phyloP scores from a whole-genome alignment of 371 early-diverging fungal genomes.

The Rhizopus sp. region DNA sequence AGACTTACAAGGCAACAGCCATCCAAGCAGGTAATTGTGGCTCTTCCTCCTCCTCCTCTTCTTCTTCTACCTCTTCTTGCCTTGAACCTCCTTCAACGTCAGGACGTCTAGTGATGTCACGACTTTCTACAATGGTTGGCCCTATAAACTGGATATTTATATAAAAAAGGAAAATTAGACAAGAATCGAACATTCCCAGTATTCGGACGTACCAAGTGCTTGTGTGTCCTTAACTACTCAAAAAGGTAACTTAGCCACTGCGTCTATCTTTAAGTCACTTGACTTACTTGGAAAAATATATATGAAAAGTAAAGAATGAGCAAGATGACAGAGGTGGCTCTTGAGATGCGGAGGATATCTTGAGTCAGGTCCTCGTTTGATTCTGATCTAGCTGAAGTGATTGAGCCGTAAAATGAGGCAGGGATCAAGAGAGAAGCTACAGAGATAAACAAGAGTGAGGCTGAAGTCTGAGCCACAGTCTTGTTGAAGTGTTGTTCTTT shows the following conservation, averaged over 20 bases:
- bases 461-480: constrained; percentile 78
- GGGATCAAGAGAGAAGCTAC: constrained; percentile 79
- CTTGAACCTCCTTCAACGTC: constrained; percentile 30
- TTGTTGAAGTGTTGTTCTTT: constrained; percentile 74
- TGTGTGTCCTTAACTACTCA: constrained; percentile 65
- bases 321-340: constrained; percentile 73
- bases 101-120: neutral
- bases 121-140: constrained; percentile 7
- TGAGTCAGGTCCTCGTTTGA: constrained; percentile 8
- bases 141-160: constrained; percentile 20
- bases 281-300: constrained; percentile 70
- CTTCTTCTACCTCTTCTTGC: constrained; percentile 36
- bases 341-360: constrained; percentile 62
- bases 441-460: constrained; percentile 75
- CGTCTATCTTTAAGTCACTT: neutral
- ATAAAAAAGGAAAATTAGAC: neutral
- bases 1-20: constrained; percentile 42
- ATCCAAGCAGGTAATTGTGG: constrained; percentile 59
- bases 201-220: constrained; percentile 44
- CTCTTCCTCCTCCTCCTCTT: constrained; percentile 60
- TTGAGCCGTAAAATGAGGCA: constrained; percentile 70
- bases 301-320: constrained; percentile 74
- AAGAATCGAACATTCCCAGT: neutral
- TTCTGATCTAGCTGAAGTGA: constrained; percentile 11
- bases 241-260: constrained; percentile 4